phyloP scores from a whole-genome alignment of 177 flowering plant genomes.

The Tripterygium wilfordii region DNA sequence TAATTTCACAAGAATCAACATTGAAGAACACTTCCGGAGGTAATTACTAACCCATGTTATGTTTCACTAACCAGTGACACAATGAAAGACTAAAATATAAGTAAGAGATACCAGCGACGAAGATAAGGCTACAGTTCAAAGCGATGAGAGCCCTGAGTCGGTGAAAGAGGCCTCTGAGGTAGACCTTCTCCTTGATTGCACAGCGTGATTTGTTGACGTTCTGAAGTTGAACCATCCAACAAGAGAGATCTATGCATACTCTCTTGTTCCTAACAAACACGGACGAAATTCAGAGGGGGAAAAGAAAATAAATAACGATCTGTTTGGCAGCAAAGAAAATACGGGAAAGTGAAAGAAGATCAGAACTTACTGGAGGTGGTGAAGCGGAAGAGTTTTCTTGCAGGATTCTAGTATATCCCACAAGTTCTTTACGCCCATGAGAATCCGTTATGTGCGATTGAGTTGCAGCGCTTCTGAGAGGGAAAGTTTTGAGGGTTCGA shows the following conservation, averaged over 20 bases:
- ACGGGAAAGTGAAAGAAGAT: background rate
- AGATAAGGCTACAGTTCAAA: conserved; percentile 77
- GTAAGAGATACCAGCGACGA: conserved; percentile 60
- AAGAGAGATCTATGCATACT: conserved; percentile 89
- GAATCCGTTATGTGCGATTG: background rate
- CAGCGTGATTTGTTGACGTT: conserved; percentile 45
- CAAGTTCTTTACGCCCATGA: conserved; percentile 89
- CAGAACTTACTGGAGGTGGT: conserved; percentile 73
- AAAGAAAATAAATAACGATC: background rate
- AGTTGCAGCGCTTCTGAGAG: background rate
- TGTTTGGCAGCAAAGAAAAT: background rate
- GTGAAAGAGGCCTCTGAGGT: conserved; percentile 74
- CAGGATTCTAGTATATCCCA: conserved; percentile 96
- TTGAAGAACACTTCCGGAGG: too few species aligned
- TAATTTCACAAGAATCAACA: background rate
- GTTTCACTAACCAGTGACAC: background rate
- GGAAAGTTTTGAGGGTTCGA: too few species aligned
- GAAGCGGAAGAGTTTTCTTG: conserved; percentile 87
- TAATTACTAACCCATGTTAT: too few species aligned
- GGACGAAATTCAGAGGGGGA: background rate
- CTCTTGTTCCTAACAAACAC: conserved; percentile 68
- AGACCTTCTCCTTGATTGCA: conserved; percentile 48
- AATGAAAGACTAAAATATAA: conserved; percentile 1
- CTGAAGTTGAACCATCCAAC: conserved; percentile 91
- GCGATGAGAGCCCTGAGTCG: conserved; percentile 89